These are phyloP conservation scores for Ceratopteris richardii DNA, from an alignment of 75 land plant genomes.

Conservation along the genomic window DNA sequence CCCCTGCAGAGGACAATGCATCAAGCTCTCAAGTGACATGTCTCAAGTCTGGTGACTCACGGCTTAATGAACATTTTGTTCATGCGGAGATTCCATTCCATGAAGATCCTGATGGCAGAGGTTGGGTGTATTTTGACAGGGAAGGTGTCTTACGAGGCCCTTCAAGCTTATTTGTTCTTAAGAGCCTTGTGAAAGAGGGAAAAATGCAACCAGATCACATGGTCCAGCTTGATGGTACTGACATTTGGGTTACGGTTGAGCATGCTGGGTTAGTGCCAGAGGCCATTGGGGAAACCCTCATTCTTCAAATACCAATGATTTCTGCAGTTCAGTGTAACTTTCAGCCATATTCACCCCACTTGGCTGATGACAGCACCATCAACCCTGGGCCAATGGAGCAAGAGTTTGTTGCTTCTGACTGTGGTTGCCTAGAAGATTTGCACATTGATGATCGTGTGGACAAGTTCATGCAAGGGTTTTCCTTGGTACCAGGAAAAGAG, in stretches of 20 bases:
- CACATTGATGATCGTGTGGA: constrained; percentile 75
- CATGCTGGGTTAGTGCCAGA: constrained; percentile 29
- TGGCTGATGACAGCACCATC: too few species aligned
- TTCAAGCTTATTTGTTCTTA: constrained; percentile 46
- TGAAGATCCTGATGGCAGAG: constrained; percentile 16
- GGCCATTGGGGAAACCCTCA: background rate
- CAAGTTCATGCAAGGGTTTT: constrained; percentile 44
- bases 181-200: constrained; percentile 46
- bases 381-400: background rate
- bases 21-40: background rate
- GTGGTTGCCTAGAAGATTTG: constrained; percentile 18
- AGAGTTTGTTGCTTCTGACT: background rate
- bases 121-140: constrained; percentile 68
- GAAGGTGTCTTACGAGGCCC: constrained; percentile 60
- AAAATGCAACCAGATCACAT: constrained; percentile 65
- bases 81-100: background rate
- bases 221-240: constrained; percentile 55
- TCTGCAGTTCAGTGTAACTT: too few species aligned
- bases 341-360: too few species aligned
- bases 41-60: background rate
- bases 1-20: constrained; percentile 3
- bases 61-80: background rate
- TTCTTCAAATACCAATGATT: too few species aligned
- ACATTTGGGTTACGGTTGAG: constrained; percentile 80
- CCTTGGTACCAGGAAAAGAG: constrained; percentile 59